These are phyloP conservation scores for Coemansia biformis DNA, from an alignment of 192 early-diverging fungal genomes.

Conservation along the genomic window DNA sequence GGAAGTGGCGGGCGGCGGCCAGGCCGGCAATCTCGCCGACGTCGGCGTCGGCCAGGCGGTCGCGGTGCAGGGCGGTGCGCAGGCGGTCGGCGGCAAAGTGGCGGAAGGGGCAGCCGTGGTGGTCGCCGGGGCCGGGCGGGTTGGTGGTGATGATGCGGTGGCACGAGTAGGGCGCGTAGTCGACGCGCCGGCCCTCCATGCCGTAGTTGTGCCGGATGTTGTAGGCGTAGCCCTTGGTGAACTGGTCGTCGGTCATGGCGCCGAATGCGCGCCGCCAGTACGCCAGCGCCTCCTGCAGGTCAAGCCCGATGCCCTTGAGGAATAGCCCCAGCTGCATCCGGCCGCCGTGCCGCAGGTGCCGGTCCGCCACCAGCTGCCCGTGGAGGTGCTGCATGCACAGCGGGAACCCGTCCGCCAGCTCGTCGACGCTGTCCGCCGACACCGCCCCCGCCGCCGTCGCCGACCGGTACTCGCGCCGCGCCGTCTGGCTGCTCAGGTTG, in stretches of 20 bases:
- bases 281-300: conserved; percentile 80
- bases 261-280: conserved; percentile 88
- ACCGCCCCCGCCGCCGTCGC: conserved; percentile 53
- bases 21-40: conserved; percentile 61
- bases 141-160: conserved; percentile 78
- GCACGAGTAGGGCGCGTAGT: conserved; percentile 80
- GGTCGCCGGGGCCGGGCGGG: conserved; percentile 73
- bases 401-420: conserved; percentile 71
- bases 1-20: conserved; percentile 72
- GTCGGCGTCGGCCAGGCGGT: conserved; percentile 58
- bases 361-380: conserved; percentile 60
- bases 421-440: conserved; percentile 62
- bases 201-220: conserved; percentile 97
- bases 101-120: conserved; percentile 95
- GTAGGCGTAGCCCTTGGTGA: conserved; percentile 90
- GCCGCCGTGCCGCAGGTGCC: conserved; percentile 80
- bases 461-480: conserved; percentile 62
- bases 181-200: conserved; percentile 78
- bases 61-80: conserved; percentile 52
- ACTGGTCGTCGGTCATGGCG: conserved; percentile 78
- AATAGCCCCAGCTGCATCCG: conserved; percentile 92
- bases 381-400: conserved; percentile 89
- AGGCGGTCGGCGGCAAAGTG: conserved; percentile 69
- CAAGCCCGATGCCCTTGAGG: conserved; percentile 88
- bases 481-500: conserved; percentile 78